Evolutionary conservation across 1,284 basidiomycete species (phyloP), one percentile per base, ranked within the genome.

Genomic region (Vanrija humicola): DNA sequence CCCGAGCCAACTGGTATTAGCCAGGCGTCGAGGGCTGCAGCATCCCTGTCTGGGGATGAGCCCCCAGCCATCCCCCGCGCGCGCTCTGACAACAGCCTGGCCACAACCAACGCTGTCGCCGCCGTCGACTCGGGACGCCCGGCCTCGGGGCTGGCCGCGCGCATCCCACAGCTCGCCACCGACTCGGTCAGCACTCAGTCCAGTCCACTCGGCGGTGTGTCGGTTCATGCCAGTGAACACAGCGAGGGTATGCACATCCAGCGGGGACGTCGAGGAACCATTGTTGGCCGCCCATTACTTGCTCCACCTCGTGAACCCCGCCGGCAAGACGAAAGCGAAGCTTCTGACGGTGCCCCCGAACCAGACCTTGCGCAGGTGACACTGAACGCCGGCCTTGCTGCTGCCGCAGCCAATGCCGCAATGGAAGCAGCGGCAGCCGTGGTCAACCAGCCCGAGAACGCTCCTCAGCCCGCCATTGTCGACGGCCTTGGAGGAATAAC

Each of bases 141-240:
- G 19, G 55, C 48, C 9, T 62, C 52, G 19, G 63, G 61, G 0
- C 47, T 66, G 34, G 59, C 65, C 5, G 53, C 67, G 23, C 58
- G 72, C 7, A 52, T 68, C 0, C 68, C 69, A 5, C 62, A 64
- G 16, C 62, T 74, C 3, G 63, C 60, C 9, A 66, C 47, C 3
- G 73, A 71, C 43, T 44, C 68, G 0, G 57, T 58, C 38, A 72
- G 70, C 55, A 73, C 68, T 0, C 70, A 73, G 48, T 77, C 74
- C 23, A 73, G 69, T 49, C 74, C 73, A 2, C 69, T 72, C 61
- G 73, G 72, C 0, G 72, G 72, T 5, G 46, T 57, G 8, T 66
- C 64, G 2, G 46, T 64, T 4, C 64, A 62, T 6, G 44, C 66
- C 3, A 46, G 45, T n/a, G 69, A 66, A 48, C 58, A 54, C 19